Conservation (phyloP, 129 eudicot genomes). For the Calendula officinalis region DNA sequence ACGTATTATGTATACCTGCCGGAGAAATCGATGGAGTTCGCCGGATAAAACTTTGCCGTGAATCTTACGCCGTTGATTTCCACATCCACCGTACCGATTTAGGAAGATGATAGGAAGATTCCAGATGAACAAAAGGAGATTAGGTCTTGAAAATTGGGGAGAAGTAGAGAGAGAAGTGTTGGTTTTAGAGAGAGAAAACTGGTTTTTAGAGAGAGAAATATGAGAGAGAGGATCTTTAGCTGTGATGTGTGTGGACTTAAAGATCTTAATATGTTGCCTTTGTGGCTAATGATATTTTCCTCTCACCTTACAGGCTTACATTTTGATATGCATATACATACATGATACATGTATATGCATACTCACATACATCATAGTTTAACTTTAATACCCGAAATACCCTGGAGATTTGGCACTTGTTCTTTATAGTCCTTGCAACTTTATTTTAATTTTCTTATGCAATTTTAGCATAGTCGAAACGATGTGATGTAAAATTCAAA, state of each 20-base stretch:
- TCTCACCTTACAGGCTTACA: constrained; percentile 43
- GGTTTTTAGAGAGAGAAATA: neutral
- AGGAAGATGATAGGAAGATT: constrained; percentile 16
- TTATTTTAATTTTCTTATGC: too few relatives aligned
- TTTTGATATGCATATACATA: too few relatives aligned
- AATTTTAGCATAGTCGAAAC: too few relatives aligned
- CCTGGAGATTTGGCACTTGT: too few relatives aligned
- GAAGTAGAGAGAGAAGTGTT: constrained; percentile 25
- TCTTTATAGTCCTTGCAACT: too few relatives aligned
- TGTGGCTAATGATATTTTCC: constrained; percentile 98
- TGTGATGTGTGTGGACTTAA: constrained; percentile 51
- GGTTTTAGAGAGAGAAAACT: constrained; percentile 28
- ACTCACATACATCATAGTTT: neutral
- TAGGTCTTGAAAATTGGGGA: constrained; percentile 2
- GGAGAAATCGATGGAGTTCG: neutral
- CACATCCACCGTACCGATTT: constrained; percentile 13
- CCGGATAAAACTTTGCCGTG: constrained; percentile 5
- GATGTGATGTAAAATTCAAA: too few relatives aligned
- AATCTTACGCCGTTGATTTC: constrained; percentile 3
- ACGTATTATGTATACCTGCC: constrained; percentile 11
- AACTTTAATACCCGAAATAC: too few relatives aligned
- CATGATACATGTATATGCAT: neutral
- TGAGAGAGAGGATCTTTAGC: constrained; percentile 69
- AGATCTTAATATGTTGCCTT: constrained; percentile 34
- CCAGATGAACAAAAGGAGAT: neutral